These are phyloP conservation scores for Diaporthe amygdali DNA, from an alignment of 2,329 filamentous ascomycete species.

Conservation along the genomic window DNA sequence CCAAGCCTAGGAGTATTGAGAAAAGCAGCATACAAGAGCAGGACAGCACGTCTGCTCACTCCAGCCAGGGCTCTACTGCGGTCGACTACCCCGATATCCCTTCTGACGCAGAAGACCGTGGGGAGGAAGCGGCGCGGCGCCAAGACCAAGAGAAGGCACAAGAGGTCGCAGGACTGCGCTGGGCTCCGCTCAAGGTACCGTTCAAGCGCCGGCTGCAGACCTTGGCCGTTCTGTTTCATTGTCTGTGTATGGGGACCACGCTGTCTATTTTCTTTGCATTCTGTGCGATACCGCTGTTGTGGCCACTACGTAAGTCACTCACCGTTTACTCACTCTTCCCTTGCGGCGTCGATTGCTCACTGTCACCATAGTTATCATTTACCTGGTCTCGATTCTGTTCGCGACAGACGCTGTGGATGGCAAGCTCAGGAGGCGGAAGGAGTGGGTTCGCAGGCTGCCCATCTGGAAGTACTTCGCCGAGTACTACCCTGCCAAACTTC, in stretches of 20 bases:
- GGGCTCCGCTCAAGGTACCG: slow-evolving; percentile 80
- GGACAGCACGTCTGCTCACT: background rate
- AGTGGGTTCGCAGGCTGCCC: slow-evolving; percentile 73
- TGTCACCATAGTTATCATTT: slow-evolving; percentile 58
- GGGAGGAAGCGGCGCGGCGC: slow-evolving; percentile 8
- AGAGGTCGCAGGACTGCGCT: slow-evolving; percentile 67
- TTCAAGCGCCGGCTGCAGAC: slow-evolving; percentile 77
- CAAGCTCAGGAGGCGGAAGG: slow-evolving; percentile 73
- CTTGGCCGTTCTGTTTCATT: slow-evolving; percentile 77
- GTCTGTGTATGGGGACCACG: slow-evolving; percentile 70
- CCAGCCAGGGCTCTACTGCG: slow-evolving; percentile 19
- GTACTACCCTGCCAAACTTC: slow-evolving; percentile 89
- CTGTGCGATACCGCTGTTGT: slow-evolving; percentile 88
- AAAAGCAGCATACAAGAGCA: background rate
- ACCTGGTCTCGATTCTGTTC: slow-evolving; percentile 82
- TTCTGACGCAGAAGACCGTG: slow-evolving; percentile 5
- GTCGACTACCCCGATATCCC: slow-evolving; percentile 25
- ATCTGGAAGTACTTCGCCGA: slow-evolving; percentile 90
- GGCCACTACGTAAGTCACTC: slow-evolving; percentile 63
- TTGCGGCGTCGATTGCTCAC: background rate
- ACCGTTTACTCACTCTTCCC: too few relatives aligned
- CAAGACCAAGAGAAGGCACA: slow-evolving; percentile 16
- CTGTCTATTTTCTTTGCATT: slow-evolving; percentile 88
- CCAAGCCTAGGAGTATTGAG: background rate
- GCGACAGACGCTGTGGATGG: slow-evolving; percentile 81